Evolutionary conservation across 768 basidiomycete genomes (phyloP), one percentile per base, ranked within the genome.

Genomic region (Suillus discolor): DNA sequence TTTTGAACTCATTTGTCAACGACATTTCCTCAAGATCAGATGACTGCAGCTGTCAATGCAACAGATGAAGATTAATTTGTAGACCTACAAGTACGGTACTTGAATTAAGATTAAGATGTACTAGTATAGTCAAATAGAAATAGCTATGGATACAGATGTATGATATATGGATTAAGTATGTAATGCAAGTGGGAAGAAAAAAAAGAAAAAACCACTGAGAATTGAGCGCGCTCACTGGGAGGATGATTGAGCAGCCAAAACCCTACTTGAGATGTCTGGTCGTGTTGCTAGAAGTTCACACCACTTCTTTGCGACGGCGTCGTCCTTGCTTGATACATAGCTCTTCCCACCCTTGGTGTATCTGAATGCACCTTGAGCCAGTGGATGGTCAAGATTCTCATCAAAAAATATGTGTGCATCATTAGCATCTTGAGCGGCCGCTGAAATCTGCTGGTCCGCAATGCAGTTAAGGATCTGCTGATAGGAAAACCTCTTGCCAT

Each of bases 1-100:
- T 97, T 75, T 80, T 97, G 63, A 97, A 97, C 85, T 93, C 91
- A 64, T 97, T 97, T 75, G 95, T 97, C 74, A 96, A 96, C 74
- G 95, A 97, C 72, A 94, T 96, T 77, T 96, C 96, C 68, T 28
- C 28, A 28, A 28, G 28, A 28, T 28, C 28, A 3, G 28, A 28
- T 3, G 28, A 28, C 28, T 28, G 28, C 28, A 28, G 28, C 28
- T 28, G 28, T 28, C 28, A 28, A 28, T 3, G 28, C 28, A 3
- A 28, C 28, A 28, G 28, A 28, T 28, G 28, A 28, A 28, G 28
- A 28, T 28, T 28, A 28, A 28, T 28, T 28, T 28, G 28, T 28
- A 28, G 28, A 28, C 28, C 28, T 28, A 28, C 34, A 34, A 34
- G 34, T 34, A 34, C 8, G 34, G 34, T 34, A 34, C 34, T 34